phyloP scores from a whole-genome alignment of 805 yeast species.

The Lachancea meyersii region DNA sequence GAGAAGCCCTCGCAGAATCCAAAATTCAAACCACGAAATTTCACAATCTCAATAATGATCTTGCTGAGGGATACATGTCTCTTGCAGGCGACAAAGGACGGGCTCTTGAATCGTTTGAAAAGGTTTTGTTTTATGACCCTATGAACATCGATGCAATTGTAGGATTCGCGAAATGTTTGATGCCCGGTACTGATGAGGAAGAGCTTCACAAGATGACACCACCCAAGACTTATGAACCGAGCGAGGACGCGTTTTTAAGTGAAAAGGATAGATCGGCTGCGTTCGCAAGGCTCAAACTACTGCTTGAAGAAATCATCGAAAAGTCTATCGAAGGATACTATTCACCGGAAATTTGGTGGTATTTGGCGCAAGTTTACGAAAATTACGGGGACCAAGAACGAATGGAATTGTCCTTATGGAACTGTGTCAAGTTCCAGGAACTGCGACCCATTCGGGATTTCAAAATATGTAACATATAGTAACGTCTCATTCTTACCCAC shows the following conservation, averaged over 20 bases:
- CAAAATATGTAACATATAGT: slow-evolving; percentile 25
- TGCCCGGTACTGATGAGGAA: slow-evolving; percentile 33
- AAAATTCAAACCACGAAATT: slow-evolving; percentile 45
- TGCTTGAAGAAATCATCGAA: slow-evolving; percentile 35
- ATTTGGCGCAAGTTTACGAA: slow-evolving; percentile 58
- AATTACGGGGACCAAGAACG: slow-evolving; percentile 44
- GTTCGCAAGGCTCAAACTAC: slow-evolving; percentile 42
- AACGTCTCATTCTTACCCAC: background rate
- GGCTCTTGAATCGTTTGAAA: slow-evolving; percentile 61
- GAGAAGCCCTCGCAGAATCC: slow-evolving; percentile 69
- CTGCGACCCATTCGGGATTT: slow-evolving; percentile 47
- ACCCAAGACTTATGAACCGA: background rate
- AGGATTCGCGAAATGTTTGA: slow-evolving; percentile 48
- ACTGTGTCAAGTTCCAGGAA: slow-evolving; percentile 59
- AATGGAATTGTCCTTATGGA: slow-evolving; percentile 50
- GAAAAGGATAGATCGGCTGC: slow-evolving; percentile 55
- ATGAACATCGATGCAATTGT: slow-evolving; percentile 46
- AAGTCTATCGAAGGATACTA: slow-evolving; percentile 38
- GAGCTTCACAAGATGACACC: background rate
- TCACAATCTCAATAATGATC: slow-evolving; percentile 26
- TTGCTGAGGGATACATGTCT: slow-evolving; percentile 30
- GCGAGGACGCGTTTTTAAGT: slow-evolving; percentile 41
- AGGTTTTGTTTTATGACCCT: slow-evolving; percentile 46
- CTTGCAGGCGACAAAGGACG: slow-evolving; percentile 35
- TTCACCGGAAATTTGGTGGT: slow-evolving; percentile 64